Evolutionary conservation across 2,329 filamentous ascomycete genomes (phyloP).

Genomic region (Didymella pinodella): DNA sequence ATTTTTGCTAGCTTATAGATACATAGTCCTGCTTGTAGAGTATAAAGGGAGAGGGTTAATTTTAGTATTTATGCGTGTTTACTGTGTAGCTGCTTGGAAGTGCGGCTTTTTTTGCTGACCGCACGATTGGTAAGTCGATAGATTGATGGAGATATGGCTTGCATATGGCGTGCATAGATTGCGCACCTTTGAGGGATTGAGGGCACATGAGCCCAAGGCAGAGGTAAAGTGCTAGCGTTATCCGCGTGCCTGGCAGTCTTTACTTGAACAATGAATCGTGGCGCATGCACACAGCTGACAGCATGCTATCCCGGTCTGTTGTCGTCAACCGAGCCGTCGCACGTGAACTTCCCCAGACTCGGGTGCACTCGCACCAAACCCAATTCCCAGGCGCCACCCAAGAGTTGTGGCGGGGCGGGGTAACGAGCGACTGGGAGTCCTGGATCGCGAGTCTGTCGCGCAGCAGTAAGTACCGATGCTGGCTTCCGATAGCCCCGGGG

Average conservation of each 20-base stretch:
- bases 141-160: not conserved
- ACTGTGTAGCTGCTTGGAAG: too few relatives aligned
- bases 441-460: slow-evolving; percentile 1
- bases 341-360: slow-evolving; percentile 1
- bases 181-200: not conserved
- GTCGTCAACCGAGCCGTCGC: not conserved
- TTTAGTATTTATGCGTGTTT: too few relatives aligned
- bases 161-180: not conserved
- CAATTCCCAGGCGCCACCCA: slow-evolving; percentile 3
- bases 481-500: slow-evolving; percentile 13
- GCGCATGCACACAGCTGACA: not conserved
- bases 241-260: not conserved
- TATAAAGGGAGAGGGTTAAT: too few relatives aligned
- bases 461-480: slow-evolving; percentile 21
- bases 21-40: too few relatives aligned
- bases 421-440: slow-evolving; percentile 11
- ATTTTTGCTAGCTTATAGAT: too few relatives aligned
- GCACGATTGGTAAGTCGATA: not conserved
- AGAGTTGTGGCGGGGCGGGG: slow-evolving; percentile 22
- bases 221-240: not conserved
- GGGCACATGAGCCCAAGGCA: not conserved
- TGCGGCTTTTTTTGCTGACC: too few relatives aligned
- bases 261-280: not conserved
- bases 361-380: slow-evolving; percentile 1
- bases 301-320: not conserved